Conservation (phyloP, 148 eudicot species). For the Chenopodium formosanum region DNA sequence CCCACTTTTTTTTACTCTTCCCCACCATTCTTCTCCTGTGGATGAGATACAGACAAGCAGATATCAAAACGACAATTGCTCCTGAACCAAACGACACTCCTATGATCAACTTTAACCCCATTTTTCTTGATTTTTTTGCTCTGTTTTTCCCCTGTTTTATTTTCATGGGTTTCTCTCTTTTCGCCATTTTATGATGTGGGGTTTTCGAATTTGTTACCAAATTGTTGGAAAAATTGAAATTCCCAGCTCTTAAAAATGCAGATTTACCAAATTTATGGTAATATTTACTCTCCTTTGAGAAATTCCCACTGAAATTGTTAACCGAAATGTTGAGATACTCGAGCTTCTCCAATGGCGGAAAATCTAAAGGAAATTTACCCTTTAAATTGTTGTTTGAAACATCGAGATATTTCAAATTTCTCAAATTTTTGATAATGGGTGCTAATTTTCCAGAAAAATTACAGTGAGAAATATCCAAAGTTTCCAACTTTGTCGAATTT, state of each 20-base stretch:
- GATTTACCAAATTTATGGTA: slow-evolving; percentile 48
- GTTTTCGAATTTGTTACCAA: slow-evolving; percentile 13
- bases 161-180: slow-evolving; percentile 25
- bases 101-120: slow-evolving; percentile 16
- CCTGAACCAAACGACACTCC: slow-evolving; percentile 43
- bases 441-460: slow-evolving; percentile 51
- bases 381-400: slow-evolving; percentile 53
- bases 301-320: slow-evolving; percentile 58
- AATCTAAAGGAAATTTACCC: slow-evolving; percentile 69
- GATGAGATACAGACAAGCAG: slow-evolving; percentile 19
- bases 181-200: slow-evolving; percentile 26
- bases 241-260: slow-evolving; percentile 63
- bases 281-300: slow-evolving; percentile 5
- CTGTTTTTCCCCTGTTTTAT: slow-evolving; percentile 17
- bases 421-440: slow-evolving; percentile 43
- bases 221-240: slow-evolving; percentile 28
- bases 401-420: slow-evolving; percentile 46
- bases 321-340: slow-evolving; percentile 70
- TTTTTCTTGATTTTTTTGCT: slow-evolving; percentile 21
- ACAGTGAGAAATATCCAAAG: slow-evolving; percentile 59
- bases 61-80: slow-evolving; percentile 23
- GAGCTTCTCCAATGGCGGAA: slow-evolving; percentile 45
- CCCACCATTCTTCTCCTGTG: slow-evolving; percentile 34
- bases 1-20: slow-evolving; percentile 53
- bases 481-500: slow-evolving; percentile 42